Evolutionary conservation across 805 yeast genomes (phyloP), one percentile per base, ranked within the genome.

Genomic region (Nematodospora valgi): DNA sequence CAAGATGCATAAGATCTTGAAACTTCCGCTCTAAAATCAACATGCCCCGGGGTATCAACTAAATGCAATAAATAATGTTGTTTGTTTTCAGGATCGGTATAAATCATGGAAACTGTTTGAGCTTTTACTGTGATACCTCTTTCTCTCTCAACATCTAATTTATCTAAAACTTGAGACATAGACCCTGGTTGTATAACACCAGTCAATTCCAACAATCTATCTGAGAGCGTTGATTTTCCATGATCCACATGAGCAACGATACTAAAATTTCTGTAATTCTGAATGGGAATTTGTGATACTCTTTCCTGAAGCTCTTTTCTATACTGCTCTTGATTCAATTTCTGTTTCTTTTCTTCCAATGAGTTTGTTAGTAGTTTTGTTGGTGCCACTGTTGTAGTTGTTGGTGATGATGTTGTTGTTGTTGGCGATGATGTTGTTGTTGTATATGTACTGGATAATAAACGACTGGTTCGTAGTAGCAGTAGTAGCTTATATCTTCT

Each of bases 1-100:
- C 97, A 93, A 0, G 96, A 85, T 2, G 97, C 97, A 59, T 89
- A 89, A 6, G 96, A 86, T 47, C 98, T 64, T 4, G 94, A 80
- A 1, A 91, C 98, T 51, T 91, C 98, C 6, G 93, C 82, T 35
- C 96, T 68, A 58, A 91, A 91, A 58, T 91, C 98, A 21, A 93
- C 98, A 56, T 91, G 98, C 0, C 98, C 98, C 0, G 98, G 98
- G 0, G 98, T 91, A 58, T 91, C 98, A 29, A 93, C 96, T 29
- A 91, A 65, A 64, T 91, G 96, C 30, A 91, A 63, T 36, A 93
- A 59, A 54, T 86, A 93, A 47, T 91, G 96, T 47, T 76, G 65
- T 2, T 78, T 76, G 6, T 76, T 67, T 44, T 78, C 69, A 1
- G 65, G 63, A 35, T 66, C 64, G 23, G 71, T 70, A 56, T 88